phyloP scores from a whole-genome alignment of 768 basidiomycete genomes.

The Macrocybe gigantea region DNA sequence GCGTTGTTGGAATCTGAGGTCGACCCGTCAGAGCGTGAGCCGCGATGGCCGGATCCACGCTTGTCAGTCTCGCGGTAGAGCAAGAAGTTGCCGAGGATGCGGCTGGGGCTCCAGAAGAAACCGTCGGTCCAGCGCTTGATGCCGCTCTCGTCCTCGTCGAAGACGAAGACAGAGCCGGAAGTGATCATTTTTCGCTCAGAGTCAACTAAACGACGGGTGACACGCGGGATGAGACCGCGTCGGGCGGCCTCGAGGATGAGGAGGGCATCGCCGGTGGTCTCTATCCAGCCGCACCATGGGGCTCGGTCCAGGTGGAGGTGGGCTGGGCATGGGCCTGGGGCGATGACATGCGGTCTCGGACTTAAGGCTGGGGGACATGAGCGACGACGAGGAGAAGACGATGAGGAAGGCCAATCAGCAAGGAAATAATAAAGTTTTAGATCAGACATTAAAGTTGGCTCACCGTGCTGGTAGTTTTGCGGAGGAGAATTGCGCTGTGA shows the following conservation, averaged over 20 bases:
- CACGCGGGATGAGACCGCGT: constrained; percentile 83
- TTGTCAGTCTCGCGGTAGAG: constrained; percentile 94
- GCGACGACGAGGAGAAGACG: constrained; percentile 17
- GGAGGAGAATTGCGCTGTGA: constrained; percentile 45
- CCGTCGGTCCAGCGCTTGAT: constrained; percentile 99
- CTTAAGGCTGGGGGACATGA: constrained; percentile 14
- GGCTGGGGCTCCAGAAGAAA: constrained; percentile 90
- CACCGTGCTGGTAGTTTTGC: constrained; percentile 59
- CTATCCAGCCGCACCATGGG: constrained; percentile 95
- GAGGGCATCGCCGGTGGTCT: constrained; percentile 92
- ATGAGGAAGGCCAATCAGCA: constrained; percentile 28
- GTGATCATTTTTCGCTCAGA: constrained; percentile 90
- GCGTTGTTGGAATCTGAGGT: constrained; percentile 32
- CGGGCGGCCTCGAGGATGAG: constrained; percentile 93
- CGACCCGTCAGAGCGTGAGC: constrained; percentile 33
- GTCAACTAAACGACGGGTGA: constrained; percentile 89
- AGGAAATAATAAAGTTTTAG: constrained; percentile 55
- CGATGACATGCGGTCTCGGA: constrained; percentile 31
- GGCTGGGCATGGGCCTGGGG: constrained; percentile 27
- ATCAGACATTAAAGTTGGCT: constrained; percentile 57
- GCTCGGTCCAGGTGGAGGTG: constrained; percentile 66
- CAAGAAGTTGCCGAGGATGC: constrained; percentile 92
- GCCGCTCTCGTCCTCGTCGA: constrained; percentile 94
- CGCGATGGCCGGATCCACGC: constrained; percentile 59
- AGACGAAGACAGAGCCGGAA: constrained; percentile 92